phyloP scores from a whole-genome alignment of 1,139 yeast genomes.

The Kodamaea anthophila region DNA sequence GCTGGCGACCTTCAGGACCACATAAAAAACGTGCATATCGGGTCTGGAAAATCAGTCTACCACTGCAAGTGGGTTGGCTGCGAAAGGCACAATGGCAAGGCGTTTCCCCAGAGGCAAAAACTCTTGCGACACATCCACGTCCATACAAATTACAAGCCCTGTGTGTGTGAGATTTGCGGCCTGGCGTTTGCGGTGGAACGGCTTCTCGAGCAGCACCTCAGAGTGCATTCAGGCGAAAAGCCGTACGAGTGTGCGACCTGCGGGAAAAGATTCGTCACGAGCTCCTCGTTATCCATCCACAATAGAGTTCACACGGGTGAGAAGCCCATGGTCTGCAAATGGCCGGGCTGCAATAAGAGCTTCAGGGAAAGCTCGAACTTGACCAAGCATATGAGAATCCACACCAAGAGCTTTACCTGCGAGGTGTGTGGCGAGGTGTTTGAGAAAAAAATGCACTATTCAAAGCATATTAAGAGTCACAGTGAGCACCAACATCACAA shows the following conservation, averaged over 20 bases:
- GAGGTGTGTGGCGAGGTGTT: conserved; percentile 47
- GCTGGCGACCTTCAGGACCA: conserved; percentile 68
- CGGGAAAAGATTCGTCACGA: conserved; percentile 48
- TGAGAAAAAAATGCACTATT: conserved; percentile 34
- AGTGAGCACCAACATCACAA: too few relatives aligned
- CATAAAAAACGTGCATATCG: conserved; percentile 59
- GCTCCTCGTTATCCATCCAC: conserved; percentile 50
- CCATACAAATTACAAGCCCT: conserved; percentile 82
- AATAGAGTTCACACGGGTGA: conserved; percentile 53
- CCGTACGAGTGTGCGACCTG: conserved; percentile 46
- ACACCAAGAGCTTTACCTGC: conserved; percentile 47
- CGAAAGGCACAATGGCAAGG: conserved; percentile 51
- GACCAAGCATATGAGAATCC: conserved; percentile 79
- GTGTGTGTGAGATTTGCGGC: conserved; percentile 60
- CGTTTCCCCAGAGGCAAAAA: conserved; percentile 80
- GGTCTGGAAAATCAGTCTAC: conserved; percentile 66
- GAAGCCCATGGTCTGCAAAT: conserved; percentile 75
- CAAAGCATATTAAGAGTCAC: conserved; percentile 34
- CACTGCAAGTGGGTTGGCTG: conserved; percentile 78
- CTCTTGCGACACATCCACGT: conserved; percentile 78
- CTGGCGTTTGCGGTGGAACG: conserved; percentile 63
- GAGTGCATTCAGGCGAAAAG: conserved; percentile 84
- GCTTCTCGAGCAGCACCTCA: conserved; percentile 64
- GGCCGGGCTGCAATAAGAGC: conserved; percentile 75
- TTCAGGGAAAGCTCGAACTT: conserved; percentile 87